phyloP scores from a whole-genome alignment of 441 rosid genomes.

The Sinapis alba region DNA sequence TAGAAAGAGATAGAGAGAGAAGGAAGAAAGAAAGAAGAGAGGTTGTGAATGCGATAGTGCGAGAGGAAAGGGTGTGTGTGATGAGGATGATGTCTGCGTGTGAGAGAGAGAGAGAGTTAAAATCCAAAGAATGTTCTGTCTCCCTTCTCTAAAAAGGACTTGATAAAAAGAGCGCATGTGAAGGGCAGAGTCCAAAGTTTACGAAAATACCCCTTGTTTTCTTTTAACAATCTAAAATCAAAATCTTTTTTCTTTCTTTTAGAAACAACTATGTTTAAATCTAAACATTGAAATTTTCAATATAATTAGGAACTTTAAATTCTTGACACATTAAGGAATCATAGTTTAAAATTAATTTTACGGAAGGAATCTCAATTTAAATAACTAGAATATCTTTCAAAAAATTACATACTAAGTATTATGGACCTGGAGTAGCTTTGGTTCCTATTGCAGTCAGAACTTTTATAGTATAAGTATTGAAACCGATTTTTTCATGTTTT shows the following conservation, averaged over 20 bases:
- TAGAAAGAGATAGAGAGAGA: background rate
- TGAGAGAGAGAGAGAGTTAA: slow-evolving; percentile 23
- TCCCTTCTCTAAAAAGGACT: slow-evolving; percentile 42
- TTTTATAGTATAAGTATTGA: background rate
- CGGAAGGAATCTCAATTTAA: slow-evolving; percentile 1
- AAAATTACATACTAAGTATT: background rate
- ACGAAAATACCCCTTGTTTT: slow-evolving; percentile 43
- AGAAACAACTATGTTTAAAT: background rate
- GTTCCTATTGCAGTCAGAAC: background rate
- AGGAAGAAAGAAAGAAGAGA: background rate
- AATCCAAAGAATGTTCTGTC: slow-evolving; percentile 52
- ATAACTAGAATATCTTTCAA: background rate
- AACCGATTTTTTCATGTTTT: background rate
- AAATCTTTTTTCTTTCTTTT: background rate
- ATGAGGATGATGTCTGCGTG: slow-evolving; percentile 45
- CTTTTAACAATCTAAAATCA: background rate
- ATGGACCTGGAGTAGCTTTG: background rate
- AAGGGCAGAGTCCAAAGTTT: slow-evolving; percentile 35
- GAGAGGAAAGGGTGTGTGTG: slow-evolving; percentile 10
- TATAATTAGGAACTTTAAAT: background rate
- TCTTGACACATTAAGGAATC: background rate
- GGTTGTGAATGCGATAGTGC: slow-evolving; percentile 5
- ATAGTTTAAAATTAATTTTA: background rate
- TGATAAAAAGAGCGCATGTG: slow-evolving; percentile 51
- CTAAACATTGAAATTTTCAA: background rate